These are phyloP conservation scores for Rutstroemia sydowiana DNA, from an alignment of 2,329 filamentous ascomycete species.

Conservation along the genomic window DNA sequence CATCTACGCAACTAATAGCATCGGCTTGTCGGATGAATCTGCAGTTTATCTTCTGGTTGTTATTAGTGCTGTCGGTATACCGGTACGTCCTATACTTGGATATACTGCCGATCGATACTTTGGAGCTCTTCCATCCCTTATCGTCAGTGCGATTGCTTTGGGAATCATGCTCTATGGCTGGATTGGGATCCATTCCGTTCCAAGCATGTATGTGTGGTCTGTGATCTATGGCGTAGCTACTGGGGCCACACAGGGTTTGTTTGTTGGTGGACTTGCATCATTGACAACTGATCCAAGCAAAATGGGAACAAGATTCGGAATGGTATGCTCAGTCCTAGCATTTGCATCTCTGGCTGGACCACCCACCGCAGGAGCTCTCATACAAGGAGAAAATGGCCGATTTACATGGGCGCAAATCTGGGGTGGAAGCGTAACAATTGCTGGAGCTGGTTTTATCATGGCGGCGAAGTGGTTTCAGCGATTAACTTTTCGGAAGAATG, in stretches of 20 bases:
- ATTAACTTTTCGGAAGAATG: not conserved
- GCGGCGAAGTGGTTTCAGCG: not conserved
- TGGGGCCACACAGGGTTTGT: slow-evolving; percentile 41
- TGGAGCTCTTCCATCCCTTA: slow-evolving; percentile 44
- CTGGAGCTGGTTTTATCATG: not conserved
- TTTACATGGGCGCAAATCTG: slow-evolving; percentile 6
- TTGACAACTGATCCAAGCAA: slow-evolving; percentile 44
- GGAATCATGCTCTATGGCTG: slow-evolving; percentile 35
- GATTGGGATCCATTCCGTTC: slow-evolving; percentile 36
- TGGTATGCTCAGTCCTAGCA: slow-evolving; percentile 37
- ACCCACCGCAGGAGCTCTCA: slow-evolving; percentile 7
- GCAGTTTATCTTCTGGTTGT: slow-evolving; percentile 41
- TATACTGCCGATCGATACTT: slow-evolving; percentile 13
- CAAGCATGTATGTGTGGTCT: slow-evolving; percentile 40
- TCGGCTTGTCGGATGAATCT: slow-evolving; percentile 31
- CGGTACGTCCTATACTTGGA: not conserved
- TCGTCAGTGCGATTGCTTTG: slow-evolving; percentile 34
- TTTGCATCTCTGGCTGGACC: slow-evolving; percentile 8
- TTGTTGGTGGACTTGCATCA: slow-evolving; percentile 40
- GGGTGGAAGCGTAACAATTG: slow-evolving; percentile 1
- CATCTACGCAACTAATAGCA: slow-evolving; percentile 32
- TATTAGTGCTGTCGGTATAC: slow-evolving; percentile 7
- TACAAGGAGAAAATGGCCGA: not conserved
- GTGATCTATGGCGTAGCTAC: slow-evolving; percentile 41
- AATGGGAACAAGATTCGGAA: slow-evolving; percentile 48